Conservation (phyloP, 139 green algal genomes). For the Volvox reticuliferus region DNA sequence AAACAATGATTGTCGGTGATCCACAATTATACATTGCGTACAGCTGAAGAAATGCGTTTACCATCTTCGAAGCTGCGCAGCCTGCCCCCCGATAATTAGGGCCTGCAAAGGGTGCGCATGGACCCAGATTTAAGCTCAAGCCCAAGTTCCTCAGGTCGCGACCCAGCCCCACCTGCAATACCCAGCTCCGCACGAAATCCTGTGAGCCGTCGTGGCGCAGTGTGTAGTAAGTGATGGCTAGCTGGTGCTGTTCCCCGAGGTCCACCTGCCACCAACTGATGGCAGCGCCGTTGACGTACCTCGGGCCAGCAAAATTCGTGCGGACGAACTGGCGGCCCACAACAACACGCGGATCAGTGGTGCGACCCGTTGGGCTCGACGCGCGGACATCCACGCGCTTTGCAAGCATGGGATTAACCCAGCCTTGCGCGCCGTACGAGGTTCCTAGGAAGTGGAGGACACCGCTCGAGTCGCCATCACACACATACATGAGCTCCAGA, state of each 20-base stretch:
- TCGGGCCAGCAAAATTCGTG: conserved; percentile 73
- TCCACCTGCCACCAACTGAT: conserved; percentile 80
- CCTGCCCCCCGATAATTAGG: too few relatives aligned
- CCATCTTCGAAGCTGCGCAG: too few relatives aligned
- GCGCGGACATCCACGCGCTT: conserved; percentile 71
- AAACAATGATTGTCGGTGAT: too few relatives aligned
- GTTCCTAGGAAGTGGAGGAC: conserved; percentile 70
- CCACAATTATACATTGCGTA: too few relatives aligned
- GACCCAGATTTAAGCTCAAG: too few relatives aligned
- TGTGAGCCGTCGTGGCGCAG: conserved; percentile 83
- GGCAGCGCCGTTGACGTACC: conserved; percentile 48
- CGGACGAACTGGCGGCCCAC: conserved; percentile 70
- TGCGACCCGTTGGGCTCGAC: conserved; percentile 71
- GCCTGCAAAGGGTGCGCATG: too few relatives aligned
- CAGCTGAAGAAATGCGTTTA: too few relatives aligned
- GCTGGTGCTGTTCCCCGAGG: conserved; percentile 72
- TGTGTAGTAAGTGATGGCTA: conserved; percentile 89
- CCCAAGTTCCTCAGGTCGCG: too few relatives aligned
- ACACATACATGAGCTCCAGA: conserved; percentile 82
- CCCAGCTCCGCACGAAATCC: conserved; percentile 84
- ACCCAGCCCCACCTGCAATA: conserved; percentile 75
- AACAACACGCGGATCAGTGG: conserved; percentile 77
- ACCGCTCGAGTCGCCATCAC: conserved; percentile 84
- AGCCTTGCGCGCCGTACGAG: conserved; percentile 67
- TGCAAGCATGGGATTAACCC: conserved; percentile 83